Evolutionary conservation across 192 early-diverging fungal genomes (phyloP).

Genomic region (Jimgerdemannia lactiflua): DNA sequence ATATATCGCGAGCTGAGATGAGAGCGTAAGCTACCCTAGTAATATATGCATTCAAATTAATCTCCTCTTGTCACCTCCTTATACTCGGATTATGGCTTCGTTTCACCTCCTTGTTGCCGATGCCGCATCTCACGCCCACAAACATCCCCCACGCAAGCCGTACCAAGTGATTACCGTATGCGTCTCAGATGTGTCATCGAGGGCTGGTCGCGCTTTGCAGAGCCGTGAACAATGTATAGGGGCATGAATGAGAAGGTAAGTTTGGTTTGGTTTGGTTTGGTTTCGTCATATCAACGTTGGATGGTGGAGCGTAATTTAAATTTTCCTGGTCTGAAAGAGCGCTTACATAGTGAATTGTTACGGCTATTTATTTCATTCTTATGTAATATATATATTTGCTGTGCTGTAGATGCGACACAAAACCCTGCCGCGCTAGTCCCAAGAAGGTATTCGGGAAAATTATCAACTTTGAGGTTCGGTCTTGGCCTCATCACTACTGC

Average conservation of each 20-base stretch:
- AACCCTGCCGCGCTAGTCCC: too few species aligned
- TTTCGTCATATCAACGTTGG: too few species aligned
- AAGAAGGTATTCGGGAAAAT: background rate
- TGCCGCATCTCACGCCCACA: background rate
- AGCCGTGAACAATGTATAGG: background rate
- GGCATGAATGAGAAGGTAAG: constrained; percentile 22
- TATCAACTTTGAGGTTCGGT: background rate
- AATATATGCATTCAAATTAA: too few species aligned
- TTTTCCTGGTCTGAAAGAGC: background rate
- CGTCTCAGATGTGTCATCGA: background rate
- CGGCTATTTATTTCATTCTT: background rate
- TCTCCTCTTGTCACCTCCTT: constrained; percentile 1
- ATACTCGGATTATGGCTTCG: constrained; percentile 15
- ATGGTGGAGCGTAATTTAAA: background rate
- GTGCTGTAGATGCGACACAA: constrained; percentile 10
- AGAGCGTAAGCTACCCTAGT: too few species aligned
- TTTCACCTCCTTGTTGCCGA: constrained; percentile 23
- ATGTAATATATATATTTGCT: background rate
- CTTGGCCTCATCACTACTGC: background rate
- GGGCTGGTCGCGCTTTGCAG: background rate
- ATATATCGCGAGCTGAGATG: too few species aligned
- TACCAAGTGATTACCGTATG: constrained; percentile 22
- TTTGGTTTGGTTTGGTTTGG: background rate
- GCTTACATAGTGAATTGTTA: background rate
- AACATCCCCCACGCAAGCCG: background rate